phyloP scores from a whole-genome alignment of 1,284 basidiomycete genomes.

The Thecaphora thlaspeos region DNA sequence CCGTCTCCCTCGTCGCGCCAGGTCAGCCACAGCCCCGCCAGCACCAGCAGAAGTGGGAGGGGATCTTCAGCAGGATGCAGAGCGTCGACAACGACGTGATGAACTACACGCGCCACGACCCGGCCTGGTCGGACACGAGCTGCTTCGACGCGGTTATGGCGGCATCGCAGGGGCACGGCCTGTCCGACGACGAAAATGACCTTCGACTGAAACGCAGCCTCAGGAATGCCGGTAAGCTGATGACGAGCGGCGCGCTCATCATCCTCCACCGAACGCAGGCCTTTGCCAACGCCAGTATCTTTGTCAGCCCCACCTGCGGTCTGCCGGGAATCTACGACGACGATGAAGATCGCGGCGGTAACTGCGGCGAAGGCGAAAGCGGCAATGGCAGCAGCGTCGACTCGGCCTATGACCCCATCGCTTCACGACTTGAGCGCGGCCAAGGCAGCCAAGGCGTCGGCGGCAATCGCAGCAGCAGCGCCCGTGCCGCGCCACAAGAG shows the following conservation, averaged over 20 bases:
- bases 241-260: slow-evolving; percentile 46
- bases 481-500: too few species aligned
- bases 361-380: neutral
- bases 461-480: too few species aligned
- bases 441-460: too few species aligned
- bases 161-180: slow-evolving; percentile 11
- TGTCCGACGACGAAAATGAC: slow-evolving; percentile 39
- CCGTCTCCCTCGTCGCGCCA: slow-evolving; percentile 15
- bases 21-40: slow-evolving; percentile 18
- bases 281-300: slow-evolving; percentile 46
- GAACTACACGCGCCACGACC: slow-evolving; percentile 39
- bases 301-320: slow-evolving; percentile 44
- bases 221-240: slow-evolving; percentile 41
- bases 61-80: slow-evolving; percentile 44
- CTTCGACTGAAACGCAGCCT: slow-evolving; percentile 30
- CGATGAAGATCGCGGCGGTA: neutral
- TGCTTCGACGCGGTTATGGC: slow-evolving; percentile 12
- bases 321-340: slow-evolving; percentile 40
- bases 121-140: slow-evolving; percentile 34
- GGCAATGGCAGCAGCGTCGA: too few species aligned
- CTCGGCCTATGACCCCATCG: slow-evolving; percentile 18
- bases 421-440: too few species aligned
- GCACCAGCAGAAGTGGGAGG: slow-evolving; percentile 22
- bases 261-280: slow-evolving; percentile 48
- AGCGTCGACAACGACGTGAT: slow-evolving; percentile 43